Percentiles rank a stretch among this genome's conserved stretches.
These are phyloP conservation scores for Pythium scleroteichum DNA, from an alignment of 352 stramenopile species.

Conservation along the genomic window DNA sequence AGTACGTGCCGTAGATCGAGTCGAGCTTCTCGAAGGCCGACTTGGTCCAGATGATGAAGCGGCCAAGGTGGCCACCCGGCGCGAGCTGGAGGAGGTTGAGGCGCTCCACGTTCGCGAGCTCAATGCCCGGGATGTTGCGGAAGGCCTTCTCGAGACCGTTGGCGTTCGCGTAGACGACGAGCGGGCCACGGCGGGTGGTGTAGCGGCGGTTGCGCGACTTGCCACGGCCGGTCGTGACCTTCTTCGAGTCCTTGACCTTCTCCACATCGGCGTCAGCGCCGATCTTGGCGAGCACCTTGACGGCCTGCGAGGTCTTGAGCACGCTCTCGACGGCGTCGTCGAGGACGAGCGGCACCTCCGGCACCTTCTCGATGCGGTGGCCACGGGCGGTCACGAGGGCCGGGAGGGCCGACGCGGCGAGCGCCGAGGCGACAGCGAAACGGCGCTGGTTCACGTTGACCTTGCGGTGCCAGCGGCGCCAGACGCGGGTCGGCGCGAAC, in stretches of 20 bases:
- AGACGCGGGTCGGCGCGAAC: conserved; percentile 99
- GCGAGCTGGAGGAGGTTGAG: conserved; percentile 98
- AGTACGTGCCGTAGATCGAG: conserved; percentile 95
- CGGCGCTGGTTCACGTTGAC: conserved; percentile 98
- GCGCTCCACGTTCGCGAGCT: conserved; percentile 96
- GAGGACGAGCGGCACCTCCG: conserved; percentile 98
- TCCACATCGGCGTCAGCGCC: conserved; percentile 96
- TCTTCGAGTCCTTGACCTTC: conserved; percentile 98
- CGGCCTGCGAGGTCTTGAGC: conserved; percentile 95
- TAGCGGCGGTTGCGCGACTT: conserved; percentile 99
- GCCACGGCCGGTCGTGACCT: conserved; percentile 97
- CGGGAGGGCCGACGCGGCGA: conserved; percentile 96
- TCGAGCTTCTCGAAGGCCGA: conserved; percentile 97
- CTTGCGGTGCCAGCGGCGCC: conserved; percentile 99
- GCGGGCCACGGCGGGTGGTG: conserved; percentile 92
- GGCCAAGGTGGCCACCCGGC: conserved; percentile 97
- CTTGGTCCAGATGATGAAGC: conserved; percentile 99
- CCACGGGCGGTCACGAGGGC: conserved; percentile 97
- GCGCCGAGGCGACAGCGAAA: conserved; percentile 96
- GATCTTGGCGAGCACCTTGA: conserved; percentile 94
- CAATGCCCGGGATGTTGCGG: conserved; percentile 98
- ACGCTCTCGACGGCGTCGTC: conserved; percentile 91
- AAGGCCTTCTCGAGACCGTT: conserved; percentile 94
- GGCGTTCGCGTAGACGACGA: conserved; percentile 96
- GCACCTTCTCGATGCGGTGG: conserved; percentile 96